Conservation (phyloP, 1,139 yeast genomes). For the Saccharomyces hybrid region DNA sequence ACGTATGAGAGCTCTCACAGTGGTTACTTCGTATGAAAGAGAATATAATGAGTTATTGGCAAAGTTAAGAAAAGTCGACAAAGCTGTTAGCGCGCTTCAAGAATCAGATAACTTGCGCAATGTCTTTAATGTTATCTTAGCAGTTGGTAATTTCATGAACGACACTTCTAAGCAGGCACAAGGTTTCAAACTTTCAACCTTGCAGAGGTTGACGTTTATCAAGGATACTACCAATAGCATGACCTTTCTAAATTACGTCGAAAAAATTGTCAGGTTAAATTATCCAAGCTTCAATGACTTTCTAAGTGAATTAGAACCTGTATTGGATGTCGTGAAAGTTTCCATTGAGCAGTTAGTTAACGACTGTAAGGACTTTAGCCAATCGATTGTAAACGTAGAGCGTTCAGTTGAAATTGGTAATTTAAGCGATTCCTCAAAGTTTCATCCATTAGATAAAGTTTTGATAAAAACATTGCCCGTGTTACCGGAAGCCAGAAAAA, state of each 20-base stretch:
- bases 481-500: conserved; percentile 61
- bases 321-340: conserved; percentile 53
- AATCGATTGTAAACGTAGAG: conserved; percentile 59
- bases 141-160: conserved; percentile 82
- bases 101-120: conserved; percentile 52
- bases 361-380: conserved; percentile 55
- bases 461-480: conserved; percentile 55
- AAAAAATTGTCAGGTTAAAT: conserved; percentile 57
- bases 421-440: conserved; percentile 63
- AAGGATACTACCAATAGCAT: conserved; percentile 72
- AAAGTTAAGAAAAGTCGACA: conserved; percentile 57
- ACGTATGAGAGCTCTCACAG: conserved; percentile 61
- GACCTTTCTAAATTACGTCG: conserved; percentile 76
- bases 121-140: conserved; percentile 67
- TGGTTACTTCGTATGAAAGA: conserved; percentile 55
- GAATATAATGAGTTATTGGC: conserved; percentile 61
- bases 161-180: conserved; percentile 72
- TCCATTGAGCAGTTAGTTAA: conserved; percentile 59
- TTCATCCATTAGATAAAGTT: conserved; percentile 67
- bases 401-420: conserved; percentile 69
- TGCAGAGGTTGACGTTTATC: conserved; percentile 68
- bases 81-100: conserved; percentile 54
- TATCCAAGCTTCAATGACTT: conserved; percentile 60
- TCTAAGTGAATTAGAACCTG: conserved; percentile 51
- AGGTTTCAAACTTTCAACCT: conserved; percentile 68